Evolutionary conservation across 2,329 filamentous ascomycete species (phyloP).

Genomic region (Colletotrichum sp.): DNA sequence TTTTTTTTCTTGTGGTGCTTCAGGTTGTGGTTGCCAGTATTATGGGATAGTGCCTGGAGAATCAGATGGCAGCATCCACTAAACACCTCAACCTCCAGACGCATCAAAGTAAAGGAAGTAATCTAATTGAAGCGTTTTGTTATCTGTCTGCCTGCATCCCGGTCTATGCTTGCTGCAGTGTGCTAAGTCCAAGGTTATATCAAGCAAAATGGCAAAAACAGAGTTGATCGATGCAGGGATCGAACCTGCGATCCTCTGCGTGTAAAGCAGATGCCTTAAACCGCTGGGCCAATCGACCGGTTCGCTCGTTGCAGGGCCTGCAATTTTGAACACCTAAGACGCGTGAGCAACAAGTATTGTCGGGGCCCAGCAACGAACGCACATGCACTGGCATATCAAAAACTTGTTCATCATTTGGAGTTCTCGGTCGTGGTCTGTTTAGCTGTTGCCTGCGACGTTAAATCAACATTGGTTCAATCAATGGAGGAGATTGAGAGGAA

Average conservation of each 20-base stretch:
- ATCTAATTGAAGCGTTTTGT: not conserved
- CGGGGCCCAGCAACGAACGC: not conserved
- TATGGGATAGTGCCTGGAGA: not conserved
- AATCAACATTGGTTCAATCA: not conserved
- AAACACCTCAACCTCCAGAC: not conserved
- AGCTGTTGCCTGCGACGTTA: not conserved
- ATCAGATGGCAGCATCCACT: not conserved
- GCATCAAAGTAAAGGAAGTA: not conserved
- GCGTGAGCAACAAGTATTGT: not conserved
- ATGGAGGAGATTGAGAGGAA: no score
- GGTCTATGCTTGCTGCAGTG: not conserved
- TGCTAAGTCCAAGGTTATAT: not conserved
- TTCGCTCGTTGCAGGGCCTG: fast-evolving
- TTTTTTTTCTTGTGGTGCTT: not conserved
- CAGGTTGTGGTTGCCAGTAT: not conserved
- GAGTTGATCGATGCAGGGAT: conserved; percentile 44
- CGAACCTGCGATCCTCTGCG: conserved; percentile 49
- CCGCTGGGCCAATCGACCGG: conserved; percentile 42
- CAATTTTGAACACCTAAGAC: fast-evolving
- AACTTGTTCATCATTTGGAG: not conserved
- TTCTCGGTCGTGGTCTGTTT: not conserved
- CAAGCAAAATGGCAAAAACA: conserved; percentile 2
- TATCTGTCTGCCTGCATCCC: not conserved
- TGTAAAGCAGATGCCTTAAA: conserved; percentile 45
- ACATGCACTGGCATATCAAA: not conserved